A percentile compares a stretch with the other conserved stretches of the same genome.
phyloP scores from a whole-genome alignment of 129 eudicot genomes.

The Flaveria sonorensis region DNA sequence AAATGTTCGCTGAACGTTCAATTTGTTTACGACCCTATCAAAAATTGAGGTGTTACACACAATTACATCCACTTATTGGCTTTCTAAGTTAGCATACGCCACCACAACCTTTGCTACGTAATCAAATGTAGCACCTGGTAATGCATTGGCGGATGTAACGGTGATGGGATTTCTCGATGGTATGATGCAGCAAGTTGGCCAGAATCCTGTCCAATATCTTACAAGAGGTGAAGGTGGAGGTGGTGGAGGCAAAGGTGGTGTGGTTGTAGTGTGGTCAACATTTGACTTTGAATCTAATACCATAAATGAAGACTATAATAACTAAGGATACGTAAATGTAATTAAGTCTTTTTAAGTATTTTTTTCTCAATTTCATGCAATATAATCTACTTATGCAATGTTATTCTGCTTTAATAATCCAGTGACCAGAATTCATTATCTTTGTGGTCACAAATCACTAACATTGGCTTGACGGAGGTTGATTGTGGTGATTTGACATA shows the following conservation, averaged over 20 bases:
- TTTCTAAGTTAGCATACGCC: too few relatives aligned
- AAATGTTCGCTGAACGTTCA: too few relatives aligned
- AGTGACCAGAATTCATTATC: not conserved
- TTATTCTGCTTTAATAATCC: not conserved
- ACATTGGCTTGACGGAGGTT: not conserved
- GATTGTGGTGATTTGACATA: too few relatives aligned
- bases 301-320: not conserved
- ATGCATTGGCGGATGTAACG: constrained; percentile 30
- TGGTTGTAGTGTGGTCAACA: not conserved
- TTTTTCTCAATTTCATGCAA: constrained; percentile 13
- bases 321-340: constrained; percentile 13
- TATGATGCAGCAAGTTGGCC: constrained; percentile 51
- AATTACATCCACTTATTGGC: too few relatives aligned
- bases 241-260: not conserved
- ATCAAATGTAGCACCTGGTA: too few relatives aligned
- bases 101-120: too few relatives aligned
- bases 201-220: constrained; percentile 39
- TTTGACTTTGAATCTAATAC: constrained; percentile 7
- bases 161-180: constrained; percentile 54
- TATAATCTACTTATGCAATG: not conserved
- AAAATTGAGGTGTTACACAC: too few relatives aligned
- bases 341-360: not conserved
- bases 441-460: constrained; percentile 2
- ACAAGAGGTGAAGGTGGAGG: constrained; percentile 22
- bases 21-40: too few relatives aligned